Evolutionary conservation across 2,329 filamentous ascomycete genomes (phyloP), one percentile per base, ranked within the genome.

Genomic region (Alternaria postmessia): DNA sequence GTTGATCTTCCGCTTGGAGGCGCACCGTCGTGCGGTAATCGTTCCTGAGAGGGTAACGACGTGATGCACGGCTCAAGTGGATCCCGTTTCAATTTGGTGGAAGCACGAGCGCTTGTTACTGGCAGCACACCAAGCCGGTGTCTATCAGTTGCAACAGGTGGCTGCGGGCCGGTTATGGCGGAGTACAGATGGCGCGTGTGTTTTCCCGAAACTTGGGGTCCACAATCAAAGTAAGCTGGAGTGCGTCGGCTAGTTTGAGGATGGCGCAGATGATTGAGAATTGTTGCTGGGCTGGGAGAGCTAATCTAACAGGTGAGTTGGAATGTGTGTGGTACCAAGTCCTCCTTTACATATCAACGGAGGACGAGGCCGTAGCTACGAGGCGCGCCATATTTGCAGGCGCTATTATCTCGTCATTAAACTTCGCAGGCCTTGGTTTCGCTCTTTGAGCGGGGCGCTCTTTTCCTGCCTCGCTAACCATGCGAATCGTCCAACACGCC

Each of bases 1-100:
- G 74, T 54, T 70, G 75, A 78, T 78, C 74, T 67, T 71, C 67
- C 70, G 70, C 68, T 62, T 59, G 54, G 63, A 63, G 62, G 60
- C 60, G 67, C 64, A 65, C 69, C 57, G 71, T 67, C 62, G 67
- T 71, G 59, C 62, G 62, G 67, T 65, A 54, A 66, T 57, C 56
- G 59, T 69, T 53, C 65, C 65, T 68, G 62, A 66, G 64, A 74
- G 65, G 63, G 61, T 54, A 59, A 59, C 57, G 63, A 51, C 30
- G 16, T 38, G 61, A 54, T 62, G 64, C 64, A 68, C 63, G 67
- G 63, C 36, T 53, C 51, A 44, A 52, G 68, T 72, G 71, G 69
- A 71, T 71, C 73, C 67, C 68, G 72, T 67, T 65, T 68, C 63
- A 62, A 63, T 66, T 66, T 60, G 61, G 58, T 64, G 59, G 61